Percentiles rank a stretch among this genome's conserved stretches.
Evolutionary conservation across 345 rosid species (phyloP).

Genomic region (Eucalyptus marginata): DNA sequence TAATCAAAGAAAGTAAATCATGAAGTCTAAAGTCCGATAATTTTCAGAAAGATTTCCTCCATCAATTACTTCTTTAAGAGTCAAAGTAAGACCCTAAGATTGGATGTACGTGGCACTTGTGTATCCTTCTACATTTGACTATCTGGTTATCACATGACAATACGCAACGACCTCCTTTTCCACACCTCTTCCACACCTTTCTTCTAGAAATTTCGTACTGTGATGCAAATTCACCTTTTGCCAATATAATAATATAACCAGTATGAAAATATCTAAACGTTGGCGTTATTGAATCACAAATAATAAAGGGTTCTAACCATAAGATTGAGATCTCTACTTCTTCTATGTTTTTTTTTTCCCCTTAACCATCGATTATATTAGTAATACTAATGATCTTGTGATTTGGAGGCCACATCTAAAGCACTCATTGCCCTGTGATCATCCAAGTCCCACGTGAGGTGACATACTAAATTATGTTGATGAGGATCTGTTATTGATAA

Average conservation of each 20-base stretch:
- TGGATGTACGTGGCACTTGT: not conserved
- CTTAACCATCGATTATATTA: not conserved
- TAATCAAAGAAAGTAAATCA: not conserved
- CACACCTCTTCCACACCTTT: not conserved
- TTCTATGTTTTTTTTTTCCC: not conserved
- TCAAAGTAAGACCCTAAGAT: not conserved
- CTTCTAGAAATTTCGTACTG: not conserved
- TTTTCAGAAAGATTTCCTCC: not conserved
- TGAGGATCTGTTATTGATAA: not conserved
- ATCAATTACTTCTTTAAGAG: not conserved
- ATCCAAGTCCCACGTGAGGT: not conserved
- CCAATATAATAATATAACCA: not conserved
- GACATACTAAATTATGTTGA: not conserved
- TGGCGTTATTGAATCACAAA: not conserved
- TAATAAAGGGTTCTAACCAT: not conserved
- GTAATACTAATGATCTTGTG: not conserved
- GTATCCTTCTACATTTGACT: not conserved
- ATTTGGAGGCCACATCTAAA: not conserved
- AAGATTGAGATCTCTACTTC: not conserved
- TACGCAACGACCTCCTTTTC: not conserved
- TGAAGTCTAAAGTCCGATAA: not conserved
- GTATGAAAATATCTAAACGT: not conserved
- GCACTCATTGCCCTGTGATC: not conserved
- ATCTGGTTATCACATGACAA: not conserved
- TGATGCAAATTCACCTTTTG: not conserved